Conservation (phyloP, 139 green algal species). For the Spirogloea muscicola region DNA sequence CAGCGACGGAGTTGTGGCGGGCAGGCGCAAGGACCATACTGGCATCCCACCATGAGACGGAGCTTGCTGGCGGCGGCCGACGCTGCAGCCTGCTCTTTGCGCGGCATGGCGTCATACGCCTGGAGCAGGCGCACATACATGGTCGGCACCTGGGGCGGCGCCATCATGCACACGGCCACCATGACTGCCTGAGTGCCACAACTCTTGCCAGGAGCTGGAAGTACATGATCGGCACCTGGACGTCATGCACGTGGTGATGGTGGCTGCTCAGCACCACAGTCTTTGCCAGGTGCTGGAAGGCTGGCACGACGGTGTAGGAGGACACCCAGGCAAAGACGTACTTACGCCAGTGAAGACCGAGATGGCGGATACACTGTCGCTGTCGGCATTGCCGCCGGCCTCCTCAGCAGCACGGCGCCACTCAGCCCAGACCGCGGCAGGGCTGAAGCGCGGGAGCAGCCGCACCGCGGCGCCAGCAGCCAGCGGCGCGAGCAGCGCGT, state of each 20-base stretch:
- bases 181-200: too few species aligned
- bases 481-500: conserved; percentile 77
- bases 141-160: conserved; percentile 68
- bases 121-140: conserved; percentile 88
- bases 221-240: neutral
- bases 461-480: conserved; percentile 62
- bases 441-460: conserved; percentile 67
- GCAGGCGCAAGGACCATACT: too few species aligned
- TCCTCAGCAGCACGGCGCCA: conserved; percentile 18
- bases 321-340: too few species aligned
- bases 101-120: conserved; percentile 54
- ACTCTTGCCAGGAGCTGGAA: neutral
- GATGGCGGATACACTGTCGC: too few species aligned
- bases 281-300: too few species aligned
- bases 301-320: too few species aligned
- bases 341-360: conserved; percentile 84
- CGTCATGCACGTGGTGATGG: neutral
- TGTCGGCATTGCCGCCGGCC: too few species aligned
- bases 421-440: conserved; percentile 43
- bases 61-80: conserved; percentile 53
- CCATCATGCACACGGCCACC: neutral
- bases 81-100: conserved; percentile 14
- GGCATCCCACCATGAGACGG: conserved; percentile 69
- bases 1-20: too few species aligned
- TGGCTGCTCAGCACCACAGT: too few species aligned